Percentiles rank a stretch among this genome's conserved stretches.
phyloP scores from a whole-genome alignment of 805 yeast genomes.

The Saccharomycopsis fodiens region DNA sequence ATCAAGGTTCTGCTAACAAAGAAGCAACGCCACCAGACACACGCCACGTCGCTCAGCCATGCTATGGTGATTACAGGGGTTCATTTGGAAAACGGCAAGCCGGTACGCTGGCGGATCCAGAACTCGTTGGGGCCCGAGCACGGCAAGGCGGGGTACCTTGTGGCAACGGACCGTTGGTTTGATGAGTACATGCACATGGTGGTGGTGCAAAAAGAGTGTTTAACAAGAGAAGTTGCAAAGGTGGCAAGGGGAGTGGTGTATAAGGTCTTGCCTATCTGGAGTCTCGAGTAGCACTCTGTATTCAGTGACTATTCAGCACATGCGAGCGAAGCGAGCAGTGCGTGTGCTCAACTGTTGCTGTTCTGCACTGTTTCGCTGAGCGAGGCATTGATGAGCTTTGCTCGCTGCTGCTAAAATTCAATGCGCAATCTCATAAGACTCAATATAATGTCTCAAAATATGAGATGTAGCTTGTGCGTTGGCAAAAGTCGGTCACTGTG shows the following conservation, averaged over 20 bases:
- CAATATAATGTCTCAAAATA: no score
- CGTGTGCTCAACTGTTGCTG: no score
- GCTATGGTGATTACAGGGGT: conserved; percentile 85
- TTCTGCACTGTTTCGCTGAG: no score
- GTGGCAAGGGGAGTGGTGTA: conserved; percentile 38
- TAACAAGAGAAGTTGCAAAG: conserved; percentile 31
- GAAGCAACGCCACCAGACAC: conserved; percentile 61
- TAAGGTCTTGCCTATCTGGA: conserved; percentile 62
- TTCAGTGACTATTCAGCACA: no score
- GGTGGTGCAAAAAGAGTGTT: conserved; percentile 48
- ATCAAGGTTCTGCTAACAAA: conserved; percentile 47
- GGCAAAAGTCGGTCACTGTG: no score
- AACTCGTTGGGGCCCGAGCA: conserved; percentile 70
- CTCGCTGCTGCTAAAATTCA: no score
- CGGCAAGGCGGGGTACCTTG: conserved; percentile 61
- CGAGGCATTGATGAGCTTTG: no score
- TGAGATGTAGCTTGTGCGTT: no score
- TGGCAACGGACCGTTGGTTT: conserved; percentile 68
- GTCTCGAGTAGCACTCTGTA: conserved; percentile 75
- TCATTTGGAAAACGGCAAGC: conserved; percentile 57
- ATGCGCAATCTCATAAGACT: no score
- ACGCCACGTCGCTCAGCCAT: conserved; percentile 80
- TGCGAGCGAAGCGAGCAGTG: no score
- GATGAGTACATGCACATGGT: conserved; percentile 70
- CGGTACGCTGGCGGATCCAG: conserved; percentile 65